Conservation (phyloP, 2,329 filamentous ascomycete genomes). For the Blastomyces percursus region DNA sequence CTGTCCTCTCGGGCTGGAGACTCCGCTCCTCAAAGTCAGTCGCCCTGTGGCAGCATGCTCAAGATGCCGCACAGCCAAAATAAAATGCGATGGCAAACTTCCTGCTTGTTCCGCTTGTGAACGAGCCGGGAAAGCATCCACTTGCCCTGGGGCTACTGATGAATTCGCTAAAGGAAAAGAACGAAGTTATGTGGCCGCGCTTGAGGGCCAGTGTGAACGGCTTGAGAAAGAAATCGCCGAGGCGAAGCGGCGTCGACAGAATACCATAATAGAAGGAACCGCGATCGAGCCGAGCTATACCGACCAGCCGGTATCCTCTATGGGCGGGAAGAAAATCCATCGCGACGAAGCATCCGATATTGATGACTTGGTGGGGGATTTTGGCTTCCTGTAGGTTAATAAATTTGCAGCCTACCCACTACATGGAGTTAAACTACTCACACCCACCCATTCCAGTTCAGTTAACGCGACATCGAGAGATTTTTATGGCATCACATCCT, state of each 20-base stretch:
- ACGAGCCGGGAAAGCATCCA: constrained; percentile 71
- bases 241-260: constrained; percentile 32
- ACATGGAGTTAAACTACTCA: constrained; percentile 9
- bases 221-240: constrained; percentile 63
- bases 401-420: background rate
- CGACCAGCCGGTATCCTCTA: background rate
- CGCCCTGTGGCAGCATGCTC: constrained; percentile 70
- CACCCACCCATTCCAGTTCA: constrained; percentile 44
- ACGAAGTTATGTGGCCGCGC: constrained; percentile 86
- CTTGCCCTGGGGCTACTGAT: constrained; percentile 90
- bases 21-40: constrained; percentile 48
- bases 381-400: constrained; percentile 67
- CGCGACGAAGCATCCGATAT: constrained; percentile 70
- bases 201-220: constrained; percentile 85
- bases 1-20: constrained; percentile 28
- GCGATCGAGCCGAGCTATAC: constrained; percentile 15
- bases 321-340: constrained; percentile 15
- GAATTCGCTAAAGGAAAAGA: constrained; percentile 95
- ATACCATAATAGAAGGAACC: constrained; percentile 41
- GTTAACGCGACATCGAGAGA: constrained; percentile 92
- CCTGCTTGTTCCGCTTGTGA: constrained; percentile 93
- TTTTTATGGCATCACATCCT: constrained; percentile 76
- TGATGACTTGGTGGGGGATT: constrained; percentile 84
- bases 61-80: constrained; percentile 79
- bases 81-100: constrained; percentile 95